phyloP scores from a whole-genome alignment of 495 filamentous ascomycete genomes.

The Chaetomium fimeti region DNA sequence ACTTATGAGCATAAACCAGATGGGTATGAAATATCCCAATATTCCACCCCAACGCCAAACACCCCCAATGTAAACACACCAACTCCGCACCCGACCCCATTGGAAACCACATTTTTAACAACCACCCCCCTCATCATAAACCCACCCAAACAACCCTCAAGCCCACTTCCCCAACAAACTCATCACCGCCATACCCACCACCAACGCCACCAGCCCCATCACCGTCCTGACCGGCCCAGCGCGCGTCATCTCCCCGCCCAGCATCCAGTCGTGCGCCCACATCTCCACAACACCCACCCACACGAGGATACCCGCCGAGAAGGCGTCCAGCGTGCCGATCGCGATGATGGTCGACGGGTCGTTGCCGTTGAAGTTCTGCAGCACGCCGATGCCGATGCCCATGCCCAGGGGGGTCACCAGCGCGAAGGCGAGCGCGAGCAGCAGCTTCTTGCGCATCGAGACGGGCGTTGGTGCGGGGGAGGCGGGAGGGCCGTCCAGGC shows the following conservation, averaged over 20 bases:
- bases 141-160: not conserved
- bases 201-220: constrained; percentile 25
- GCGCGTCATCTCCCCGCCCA: constrained; percentile 32
- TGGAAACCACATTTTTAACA: not conserved
- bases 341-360: constrained; percentile 54
- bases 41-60: too few relatives aligned
- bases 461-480: not conserved
- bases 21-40: too few relatives aligned
- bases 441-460: constrained; percentile 42
- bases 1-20: too few relatives aligned
- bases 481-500: not conserved
- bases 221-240: constrained; percentile 26
- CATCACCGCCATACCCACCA: constrained; percentile 34
- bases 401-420: constrained; percentile 59
- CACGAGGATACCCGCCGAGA: constrained; percentile 58
- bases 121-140: not conserved
- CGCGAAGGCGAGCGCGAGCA: constrained; percentile 52
- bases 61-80: too few relatives aligned
- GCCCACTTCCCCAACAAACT: constrained; percentile 40
- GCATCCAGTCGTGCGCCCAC: constrained; percentile 57
- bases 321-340: constrained; percentile 57
- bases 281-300: constrained; percentile 63
- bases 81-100: too few relatives aligned
- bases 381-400: constrained; percentile 57
- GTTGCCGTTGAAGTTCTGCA: constrained; percentile 56